A percentile compares a stretch with the other conserved stretches of the same genome.
phyloP scores from a whole-genome alignment of 164 flowering plant genomes.

The Aristolochia fimbriata region DNA sequence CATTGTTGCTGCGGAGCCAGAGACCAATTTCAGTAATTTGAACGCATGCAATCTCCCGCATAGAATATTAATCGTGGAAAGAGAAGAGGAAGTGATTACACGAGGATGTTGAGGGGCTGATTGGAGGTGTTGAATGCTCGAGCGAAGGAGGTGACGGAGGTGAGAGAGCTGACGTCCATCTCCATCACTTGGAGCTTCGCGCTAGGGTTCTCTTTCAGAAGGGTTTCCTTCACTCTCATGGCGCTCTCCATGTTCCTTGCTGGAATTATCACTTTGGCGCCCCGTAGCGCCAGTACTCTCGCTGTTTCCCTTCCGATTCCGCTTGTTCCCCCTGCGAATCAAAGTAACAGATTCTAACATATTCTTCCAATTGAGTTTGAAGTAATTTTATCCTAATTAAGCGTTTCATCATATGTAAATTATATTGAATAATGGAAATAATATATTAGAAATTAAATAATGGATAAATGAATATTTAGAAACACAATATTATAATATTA shows the following conservation, averaged over 20 bases:
- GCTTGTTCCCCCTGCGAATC: constrained; percentile 16
- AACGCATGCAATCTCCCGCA: neutral
- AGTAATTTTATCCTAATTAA: too few relatives aligned
- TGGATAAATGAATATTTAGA: too few relatives aligned
- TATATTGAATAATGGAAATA: too few relatives aligned
- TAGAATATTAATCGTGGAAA: neutral
- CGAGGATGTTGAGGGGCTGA: constrained; percentile 44
- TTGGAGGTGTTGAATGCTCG: constrained; percentile 39
- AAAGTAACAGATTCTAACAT: too few relatives aligned
- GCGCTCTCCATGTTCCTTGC: constrained; percentile 45
- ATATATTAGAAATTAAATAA: too few relatives aligned
- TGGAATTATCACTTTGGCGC: constrained; percentile 52
- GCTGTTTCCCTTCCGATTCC: constrained; percentile 21
- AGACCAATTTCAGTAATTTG: neutral
- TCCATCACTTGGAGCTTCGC: constrained; percentile 68
- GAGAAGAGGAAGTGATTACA: constrained; percentile 26
- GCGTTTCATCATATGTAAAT: too few relatives aligned
- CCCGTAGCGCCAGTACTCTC: constrained; percentile 65
- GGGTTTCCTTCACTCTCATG: constrained; percentile 28
- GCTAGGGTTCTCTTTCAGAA: constrained; percentile 36
- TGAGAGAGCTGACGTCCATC: constrained; percentile 57
- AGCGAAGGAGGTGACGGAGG: constrained; percentile 53
- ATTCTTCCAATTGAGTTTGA: too few relatives aligned
- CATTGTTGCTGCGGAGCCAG: constrained; percentile 50
- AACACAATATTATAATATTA: too few relatives aligned